Base-by-base conservation (phyloP, 202 grass and related monocot species). In the Schoenoplectus tabernaemontani region DNA sequence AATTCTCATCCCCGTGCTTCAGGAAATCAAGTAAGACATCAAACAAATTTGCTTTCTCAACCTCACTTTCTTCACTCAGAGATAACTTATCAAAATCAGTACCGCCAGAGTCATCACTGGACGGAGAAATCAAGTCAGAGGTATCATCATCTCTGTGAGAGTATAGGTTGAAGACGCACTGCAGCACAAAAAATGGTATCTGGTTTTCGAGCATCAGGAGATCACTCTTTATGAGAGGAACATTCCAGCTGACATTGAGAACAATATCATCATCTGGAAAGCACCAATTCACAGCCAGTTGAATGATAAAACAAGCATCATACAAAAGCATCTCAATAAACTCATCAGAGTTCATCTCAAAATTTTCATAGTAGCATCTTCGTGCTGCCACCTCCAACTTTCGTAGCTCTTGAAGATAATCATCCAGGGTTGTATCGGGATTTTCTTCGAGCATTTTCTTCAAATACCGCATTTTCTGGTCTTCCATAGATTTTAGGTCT, bases 241-340 rank as follows among this genome's bases (percentile, higher is more conserved):
- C 5, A 42, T 79, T 79, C 76, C 76, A 79, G 10, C 36, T 57
- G 76, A 62, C 42, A 46, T 60, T 36, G 1, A 5, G 23, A 30
- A 79, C 20, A 28, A 62, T 79, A 54, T 77, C 76, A 32, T 44
- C 19, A 28, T 23, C 19, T 16, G 33, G 76, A 60, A 32, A 79
- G 22, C 20, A 8, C 76, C 76, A 79, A 47, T 32, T 62, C 76
- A 79, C 76, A 22, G 2, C 12, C 5, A 79, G 20, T 61, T 79
- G 76, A 42, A 90, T 28, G 34, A 93, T 56, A 80, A 93, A 93
- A 59, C 85, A 89, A 4, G 82, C 83, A 77, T 93, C 91, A 9
- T 84, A 83, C 51, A 93, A 77, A 34, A 93, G 72, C 88, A 88
- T 86, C 87, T 85, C 85, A 0, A 84, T 60, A 79, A 93, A 86